Percentiles rank a stretch among this genome's conserved stretches.
These are phyloP conservation scores for Zygosaccharomyces pseudobailii DNA, from an alignment of 1,139 yeast species.

Conservation along the genomic window DNA sequence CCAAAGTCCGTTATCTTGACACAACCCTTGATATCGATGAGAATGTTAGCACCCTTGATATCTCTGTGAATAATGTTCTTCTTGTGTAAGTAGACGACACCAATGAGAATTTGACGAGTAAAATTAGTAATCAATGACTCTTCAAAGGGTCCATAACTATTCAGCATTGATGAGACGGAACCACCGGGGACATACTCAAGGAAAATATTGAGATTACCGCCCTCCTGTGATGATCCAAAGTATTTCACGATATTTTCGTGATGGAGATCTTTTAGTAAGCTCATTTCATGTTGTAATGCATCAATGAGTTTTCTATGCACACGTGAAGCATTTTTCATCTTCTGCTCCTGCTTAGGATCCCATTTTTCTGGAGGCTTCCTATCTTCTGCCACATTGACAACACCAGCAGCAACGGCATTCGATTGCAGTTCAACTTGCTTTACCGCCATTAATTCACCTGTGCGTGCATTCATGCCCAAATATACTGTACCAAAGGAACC, in stretches of 20 bases:
- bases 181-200: slow-evolving; percentile 97
- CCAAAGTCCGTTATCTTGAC: slow-evolving; percentile 94
- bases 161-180: slow-evolving; percentile 79
- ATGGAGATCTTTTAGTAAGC: slow-evolving; percentile 66
- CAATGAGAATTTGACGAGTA: slow-evolving; percentile 77
- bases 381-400: slow-evolving; percentile 22
- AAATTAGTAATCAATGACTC: slow-evolving; percentile 83
- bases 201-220: slow-evolving; percentile 69
- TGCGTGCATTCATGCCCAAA: slow-evolving; percentile 83
- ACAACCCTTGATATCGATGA: slow-evolving; percentile 85
- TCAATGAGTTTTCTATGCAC: slow-evolving; percentile 64
- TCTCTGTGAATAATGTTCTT: slow-evolving; percentile 86
- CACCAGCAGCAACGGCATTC: slow-evolving; percentile 19
- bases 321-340: slow-evolving; percentile 35
- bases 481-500: slow-evolving; percentile 95
- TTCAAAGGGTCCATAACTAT: slow-evolving; percentile 86
- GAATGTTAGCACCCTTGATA: slow-evolving; percentile 87
- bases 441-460: slow-evolving; percentile 96
- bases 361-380: slow-evolving; percentile 33
- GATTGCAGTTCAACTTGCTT: slow-evolving; percentile 77
- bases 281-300: slow-evolving; percentile 83
- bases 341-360: slow-evolving; percentile 15
- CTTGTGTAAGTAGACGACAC: slow-evolving; percentile 74
- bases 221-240: slow-evolving; percentile 77
- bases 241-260: slow-evolving; percentile 93